Evolutionary conservation across 2,329 filamentous ascomycete genomes (phyloP), one percentile per base, ranked within the genome.

Genomic region (Aspergillus sp.): DNA sequence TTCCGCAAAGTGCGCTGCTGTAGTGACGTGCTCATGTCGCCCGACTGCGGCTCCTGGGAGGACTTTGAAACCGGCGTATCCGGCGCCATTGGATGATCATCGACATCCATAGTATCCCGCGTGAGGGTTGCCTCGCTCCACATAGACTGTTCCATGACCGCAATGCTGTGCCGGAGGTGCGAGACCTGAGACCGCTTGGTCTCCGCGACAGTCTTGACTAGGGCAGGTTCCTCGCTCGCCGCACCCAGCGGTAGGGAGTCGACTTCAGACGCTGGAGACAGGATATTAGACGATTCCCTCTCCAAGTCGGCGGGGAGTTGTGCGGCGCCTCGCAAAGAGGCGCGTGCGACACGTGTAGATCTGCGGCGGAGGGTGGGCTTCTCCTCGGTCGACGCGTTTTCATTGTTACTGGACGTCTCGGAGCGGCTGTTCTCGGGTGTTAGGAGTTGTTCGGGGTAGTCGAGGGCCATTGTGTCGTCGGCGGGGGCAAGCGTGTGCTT

Each of bases 391-490:
- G 67, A 70, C 64, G 71, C 70, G 65, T 74, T 71, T 59, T 75
- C 73, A 65, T 73, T 73, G 63, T 74, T 75, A 65, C 75, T 78
- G 5, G 76, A 77, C 2, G 75, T 77, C 57, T 78, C 76, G n/a
- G 76, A 79, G 55, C 73, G 75, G 60, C 77, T 78, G 46, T 76
- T 76, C 56, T 77, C 76, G 55, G 77, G 77, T 2, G 77, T 78
- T 18, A 78, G 69, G n/a, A 77, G 69, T 61, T 77, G 73, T 65
- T 74, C 74, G 18, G 74, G 69, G 18, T 74, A 69, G 52, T 77
- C 73, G 42, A 75, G 67, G 52, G 63, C 69, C 65, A 71, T 74
- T 56, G 66, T 64, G 56, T 73, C 70, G 54, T 73, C 69, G 57
- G 63, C 55, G 58, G 61, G 67, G 54, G 69, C 68, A 59, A 69